Percentiles rank a stretch among this genome's conserved stretches.
These are phyloP conservation scores for Coriaria nepalensis DNA, from an alignment of 306 rosid genomes.

Conservation along the genomic window DNA sequence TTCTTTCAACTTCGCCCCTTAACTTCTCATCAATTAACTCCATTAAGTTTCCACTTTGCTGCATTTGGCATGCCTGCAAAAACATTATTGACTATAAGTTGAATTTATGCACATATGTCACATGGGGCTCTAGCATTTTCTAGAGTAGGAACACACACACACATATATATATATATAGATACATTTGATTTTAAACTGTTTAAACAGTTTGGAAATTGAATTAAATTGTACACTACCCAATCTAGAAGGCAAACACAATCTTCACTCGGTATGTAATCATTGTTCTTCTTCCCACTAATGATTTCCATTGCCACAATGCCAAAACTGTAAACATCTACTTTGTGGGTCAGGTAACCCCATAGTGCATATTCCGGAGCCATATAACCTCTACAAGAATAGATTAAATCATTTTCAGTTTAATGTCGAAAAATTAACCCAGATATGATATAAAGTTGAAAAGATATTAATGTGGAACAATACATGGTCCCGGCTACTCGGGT, in stretches of 20 bases:
- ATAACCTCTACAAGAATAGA: constrained; percentile 43
- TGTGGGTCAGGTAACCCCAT: constrained; percentile 53
- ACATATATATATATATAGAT: too few species aligned
- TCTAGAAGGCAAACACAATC: constrained; percentile 53
- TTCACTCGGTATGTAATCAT: constrained; percentile 29
- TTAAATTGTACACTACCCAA: constrained; percentile 5
- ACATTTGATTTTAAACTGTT: too few species aligned
- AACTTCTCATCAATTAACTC: constrained; percentile 49
- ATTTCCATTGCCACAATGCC: constrained; percentile 63
- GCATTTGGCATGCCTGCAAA: constrained; percentile 54
- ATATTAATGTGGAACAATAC: constrained; percentile 19
- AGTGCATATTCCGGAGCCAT: constrained; percentile 76
- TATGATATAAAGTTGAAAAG: background rate
- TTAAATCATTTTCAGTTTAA: background rate
- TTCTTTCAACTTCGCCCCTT: constrained; percentile 21
- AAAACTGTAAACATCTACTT: constrained; percentile 71
- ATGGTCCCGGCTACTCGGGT: constrained; percentile 82
- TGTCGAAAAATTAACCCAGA: background rate
- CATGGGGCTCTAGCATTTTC: too few species aligned
- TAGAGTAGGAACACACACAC: too few species aligned
- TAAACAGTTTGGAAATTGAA: too few species aligned
- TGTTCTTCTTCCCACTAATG: constrained; percentile 50
- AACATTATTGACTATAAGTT: background rate
- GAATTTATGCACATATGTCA: too few species aligned
- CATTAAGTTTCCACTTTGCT: constrained; percentile 29